Conservation (phyloP, 495 filamentous ascomycete genomes). For the Penicillium goetzii region DNA sequence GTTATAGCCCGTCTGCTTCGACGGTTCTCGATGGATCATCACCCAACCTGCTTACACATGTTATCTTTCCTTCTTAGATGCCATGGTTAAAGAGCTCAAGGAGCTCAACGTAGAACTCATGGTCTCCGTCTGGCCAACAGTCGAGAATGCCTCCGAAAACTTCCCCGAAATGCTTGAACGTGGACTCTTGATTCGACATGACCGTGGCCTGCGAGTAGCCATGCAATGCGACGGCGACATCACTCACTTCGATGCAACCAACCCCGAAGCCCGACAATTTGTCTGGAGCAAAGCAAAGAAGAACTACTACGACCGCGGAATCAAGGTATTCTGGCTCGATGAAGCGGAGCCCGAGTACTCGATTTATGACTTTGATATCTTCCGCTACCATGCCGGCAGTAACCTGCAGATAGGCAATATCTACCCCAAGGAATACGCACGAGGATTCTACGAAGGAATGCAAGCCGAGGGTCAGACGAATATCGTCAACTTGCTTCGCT, state of each 20-base stretch:
- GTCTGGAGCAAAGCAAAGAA: slow-evolving; percentile 58
- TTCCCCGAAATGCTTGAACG: slow-evolving; percentile 58
- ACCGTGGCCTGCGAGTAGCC: slow-evolving; percentile 54
- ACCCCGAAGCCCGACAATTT: slow-evolving; percentile 53
- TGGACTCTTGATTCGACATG: slow-evolving; percentile 55
- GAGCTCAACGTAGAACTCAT: slow-evolving; percentile 57
- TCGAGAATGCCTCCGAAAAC: slow-evolving; percentile 56
- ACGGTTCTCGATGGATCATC: background rate
- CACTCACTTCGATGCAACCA: slow-evolving; percentile 60
- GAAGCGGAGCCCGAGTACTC: slow-evolving; percentile 63
- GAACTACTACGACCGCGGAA: slow-evolving; percentile 61
- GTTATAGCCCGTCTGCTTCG: slow-evolving; percentile 1
- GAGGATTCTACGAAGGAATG: slow-evolving; percentile 61
- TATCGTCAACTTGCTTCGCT: slow-evolving; percentile 60
- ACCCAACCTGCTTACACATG: background rate
- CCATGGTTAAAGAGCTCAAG: slow-evolving; percentile 59
- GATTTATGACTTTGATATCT: slow-evolving; percentile 63
- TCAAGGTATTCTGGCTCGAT: slow-evolving; percentile 63
- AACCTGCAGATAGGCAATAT: slow-evolving; percentile 59
- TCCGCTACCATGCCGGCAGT: slow-evolving; percentile 57
- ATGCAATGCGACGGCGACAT: slow-evolving; percentile 59
- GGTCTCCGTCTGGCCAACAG: slow-evolving; percentile 65
- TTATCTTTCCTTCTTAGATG: slow-evolving; percentile 28
- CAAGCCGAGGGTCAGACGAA: slow-evolving; percentile 47
- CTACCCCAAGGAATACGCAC: slow-evolving; percentile 58